These are phyloP conservation scores for Globisporangium irregulare DNA, from an alignment of 352 stramenopile genomes.

Conservation along the genomic window DNA sequence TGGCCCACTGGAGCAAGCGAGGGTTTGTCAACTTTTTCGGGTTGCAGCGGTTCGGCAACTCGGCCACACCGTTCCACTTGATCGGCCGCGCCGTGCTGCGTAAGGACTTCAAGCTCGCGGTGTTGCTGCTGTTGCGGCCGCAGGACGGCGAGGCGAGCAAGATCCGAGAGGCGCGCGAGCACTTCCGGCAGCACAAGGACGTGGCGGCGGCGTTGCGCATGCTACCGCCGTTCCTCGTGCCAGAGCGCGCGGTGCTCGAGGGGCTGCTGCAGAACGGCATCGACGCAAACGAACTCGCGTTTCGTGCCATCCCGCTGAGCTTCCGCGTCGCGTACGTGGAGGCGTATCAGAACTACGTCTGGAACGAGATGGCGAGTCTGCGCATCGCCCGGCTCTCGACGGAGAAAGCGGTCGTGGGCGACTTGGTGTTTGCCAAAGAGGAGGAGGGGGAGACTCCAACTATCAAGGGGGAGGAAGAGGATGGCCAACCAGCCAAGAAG, in stretches of 20 bases:
- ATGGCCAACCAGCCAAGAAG: conserved; percentile 14
- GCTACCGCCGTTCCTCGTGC: conserved; percentile 67
- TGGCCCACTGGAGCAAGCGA: conserved; percentile 46
- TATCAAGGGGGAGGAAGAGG: not conserved
- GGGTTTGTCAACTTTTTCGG: conserved; percentile 98
- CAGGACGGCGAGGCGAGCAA: conserved; percentile 83
- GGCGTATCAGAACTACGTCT: conserved; percentile 93
- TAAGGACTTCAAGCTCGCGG: conserved; percentile 91
- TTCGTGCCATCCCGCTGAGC: conserved; percentile 57
- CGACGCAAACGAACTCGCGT: conserved; percentile 68
- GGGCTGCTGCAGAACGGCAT: conserved; percentile 71
- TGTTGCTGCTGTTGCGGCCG: conserved; percentile 90
- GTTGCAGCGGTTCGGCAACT: conserved; percentile 93
- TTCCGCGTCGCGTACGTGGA: conserved; percentile 70
- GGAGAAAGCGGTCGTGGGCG: conserved; percentile 72
- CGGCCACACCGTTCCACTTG: conserved; percentile 70
- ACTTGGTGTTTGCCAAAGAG: conserved; percentile 77
- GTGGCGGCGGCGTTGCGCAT: conserved; percentile 70
- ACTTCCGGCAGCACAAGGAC: conserved; percentile 85
- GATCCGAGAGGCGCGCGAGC: conserved; percentile 68
- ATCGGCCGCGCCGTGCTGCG: conserved; percentile 92
- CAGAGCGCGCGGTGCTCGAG: conserved; percentile 72
- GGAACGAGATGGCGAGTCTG: conserved; percentile 93
- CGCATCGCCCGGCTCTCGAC: conserved; percentile 71
- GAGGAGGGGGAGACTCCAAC: not conserved